Conservation (phyloP, 2,329 filamentous ascomycete genomes). For the Trichoderma sp. region DNA sequence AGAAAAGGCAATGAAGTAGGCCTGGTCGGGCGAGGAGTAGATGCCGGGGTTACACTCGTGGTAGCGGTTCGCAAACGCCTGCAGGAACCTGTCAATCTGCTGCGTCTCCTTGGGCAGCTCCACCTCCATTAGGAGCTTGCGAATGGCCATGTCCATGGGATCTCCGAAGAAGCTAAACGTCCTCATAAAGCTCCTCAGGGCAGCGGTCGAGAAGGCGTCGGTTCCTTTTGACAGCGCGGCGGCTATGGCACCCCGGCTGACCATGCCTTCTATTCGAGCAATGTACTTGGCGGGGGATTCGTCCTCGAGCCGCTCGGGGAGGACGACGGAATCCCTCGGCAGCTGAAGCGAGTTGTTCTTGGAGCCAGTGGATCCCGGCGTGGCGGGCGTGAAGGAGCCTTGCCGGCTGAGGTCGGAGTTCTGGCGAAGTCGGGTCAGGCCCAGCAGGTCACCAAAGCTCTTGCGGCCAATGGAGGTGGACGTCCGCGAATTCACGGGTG, state of each 20-base stretch:
- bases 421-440: conserved; percentile 75
- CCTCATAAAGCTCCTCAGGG: conserved; percentile 92
- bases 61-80: conserved; percentile 94
- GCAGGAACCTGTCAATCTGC: conserved; percentile 92
- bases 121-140: conserved; percentile 94
- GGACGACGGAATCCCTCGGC: conserved; percentile 64
- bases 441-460: conserved; percentile 89
- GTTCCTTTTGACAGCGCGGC: conserved; percentile 82
- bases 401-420: conserved; percentile 74
- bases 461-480: conserved; percentile 90
- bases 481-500: conserved; percentile 65
- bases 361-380: conserved; percentile 69
- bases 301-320: conserved; percentile 81
- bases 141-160: conserved; percentile 95
- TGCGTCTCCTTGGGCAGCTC: conserved; percentile 97
- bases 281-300: conserved; percentile 92
- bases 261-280: conserved; percentile 75
- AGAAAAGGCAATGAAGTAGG: conserved; percentile 98
- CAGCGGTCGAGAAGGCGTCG: conserved; percentile 79
- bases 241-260: conserved; percentile 81
- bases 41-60: conserved; percentile 98
- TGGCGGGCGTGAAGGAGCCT: conserved; percentile 68
- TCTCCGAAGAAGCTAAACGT: conserved; percentile 95
- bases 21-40: conserved; percentile 85
- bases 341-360: conserved; percentile 84